Percentiles rank a stretch among this genome's conserved stretches.
These are phyloP conservation scores for Teratosphaeria destructans DNA, from an alignment of 2,329 filamentous ascomycete genomes.

Conservation along the genomic window DNA sequence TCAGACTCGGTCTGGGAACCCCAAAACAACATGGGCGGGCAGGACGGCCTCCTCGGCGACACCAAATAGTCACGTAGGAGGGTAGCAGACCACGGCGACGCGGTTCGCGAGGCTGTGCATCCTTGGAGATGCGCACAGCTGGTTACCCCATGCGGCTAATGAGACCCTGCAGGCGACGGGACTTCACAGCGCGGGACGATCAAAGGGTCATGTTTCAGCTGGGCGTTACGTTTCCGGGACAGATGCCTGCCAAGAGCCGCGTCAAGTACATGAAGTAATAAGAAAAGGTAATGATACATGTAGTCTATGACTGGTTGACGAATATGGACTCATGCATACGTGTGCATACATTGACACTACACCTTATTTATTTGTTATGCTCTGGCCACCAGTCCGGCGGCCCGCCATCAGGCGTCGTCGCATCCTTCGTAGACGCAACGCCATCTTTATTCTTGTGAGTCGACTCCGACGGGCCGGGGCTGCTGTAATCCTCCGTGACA, in stretches of 20 bases:
- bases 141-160: neutral
- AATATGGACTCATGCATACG: neutral
- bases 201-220: neutral
- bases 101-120: neutral
- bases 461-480: slow-evolving; percentile 25
- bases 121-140: neutral
- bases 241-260: neutral
- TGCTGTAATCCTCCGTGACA: slow-evolving; percentile 26
- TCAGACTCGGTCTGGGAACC: neutral
- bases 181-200: neutral
- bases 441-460: slow-evolving; percentile 32
- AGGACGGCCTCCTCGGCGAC: neutral
- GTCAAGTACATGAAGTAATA: neutral
- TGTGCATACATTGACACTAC: neutral
- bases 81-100: neutral
- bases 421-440: slow-evolving; percentile 21
- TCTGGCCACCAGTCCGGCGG: neutral
- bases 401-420: neutral
- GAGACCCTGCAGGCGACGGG: neutral
- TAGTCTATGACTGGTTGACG: neutral
- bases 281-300: neutral
- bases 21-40: neutral
- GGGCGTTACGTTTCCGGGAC: neutral
- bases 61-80: neutral
- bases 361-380: too few relatives aligned